These are phyloP conservation scores for Zygotorulaspora mrakii DNA, from an alignment of 1,139 yeast species.

Conservation along the genomic window DNA sequence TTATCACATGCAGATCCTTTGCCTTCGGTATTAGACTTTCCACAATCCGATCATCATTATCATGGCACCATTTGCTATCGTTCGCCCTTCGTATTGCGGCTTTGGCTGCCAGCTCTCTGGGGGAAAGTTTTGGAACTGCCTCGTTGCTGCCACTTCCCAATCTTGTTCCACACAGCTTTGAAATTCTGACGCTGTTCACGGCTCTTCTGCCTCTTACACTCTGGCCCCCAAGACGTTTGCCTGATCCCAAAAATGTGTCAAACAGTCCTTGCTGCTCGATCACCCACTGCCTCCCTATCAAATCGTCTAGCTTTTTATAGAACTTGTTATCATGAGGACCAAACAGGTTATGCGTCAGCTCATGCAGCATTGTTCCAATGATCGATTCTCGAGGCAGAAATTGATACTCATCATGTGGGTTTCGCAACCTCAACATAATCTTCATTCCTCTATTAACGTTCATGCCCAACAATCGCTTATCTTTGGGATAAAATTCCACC, in stretches of 20 bases:
- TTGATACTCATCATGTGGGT: conserved; percentile 49
- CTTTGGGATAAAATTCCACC: conserved; percentile 83
- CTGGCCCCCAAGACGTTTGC: conserved; percentile 49
- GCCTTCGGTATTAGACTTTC: conserved; percentile 3
- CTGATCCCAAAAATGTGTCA: conserved; percentile 46
- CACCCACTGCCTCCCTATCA: conserved; percentile 55
- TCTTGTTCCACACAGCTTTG: conserved; percentile 19
- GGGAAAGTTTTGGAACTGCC: conserved; percentile 18
- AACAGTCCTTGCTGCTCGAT: conserved; percentile 43
- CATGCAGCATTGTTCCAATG: conserved; percentile 84
- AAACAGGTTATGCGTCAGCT: conserved; percentile 70
- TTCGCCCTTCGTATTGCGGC: conserved; percentile 65
- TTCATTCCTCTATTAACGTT: conserved; percentile 84
- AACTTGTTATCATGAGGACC: conserved; percentile 81
- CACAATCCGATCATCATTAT: conserved; percentile 5
- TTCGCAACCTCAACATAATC: conserved; percentile 68
- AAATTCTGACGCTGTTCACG: conserved; percentile 16
- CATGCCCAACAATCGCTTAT: conserved; percentile 63
- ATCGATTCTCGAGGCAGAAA: conserved; percentile 67
- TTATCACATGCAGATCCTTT: conserved; percentile 21
- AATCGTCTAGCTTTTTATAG: conserved; percentile 59
- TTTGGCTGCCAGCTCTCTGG: conserved; percentile 50
- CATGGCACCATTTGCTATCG: conserved; percentile 57
- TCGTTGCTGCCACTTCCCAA: conserved; percentile 9
- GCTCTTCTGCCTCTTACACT: conserved; percentile 15